Conservation (phyloP, 345 rosid genomes). For the Populus pruinosa region DNA sequence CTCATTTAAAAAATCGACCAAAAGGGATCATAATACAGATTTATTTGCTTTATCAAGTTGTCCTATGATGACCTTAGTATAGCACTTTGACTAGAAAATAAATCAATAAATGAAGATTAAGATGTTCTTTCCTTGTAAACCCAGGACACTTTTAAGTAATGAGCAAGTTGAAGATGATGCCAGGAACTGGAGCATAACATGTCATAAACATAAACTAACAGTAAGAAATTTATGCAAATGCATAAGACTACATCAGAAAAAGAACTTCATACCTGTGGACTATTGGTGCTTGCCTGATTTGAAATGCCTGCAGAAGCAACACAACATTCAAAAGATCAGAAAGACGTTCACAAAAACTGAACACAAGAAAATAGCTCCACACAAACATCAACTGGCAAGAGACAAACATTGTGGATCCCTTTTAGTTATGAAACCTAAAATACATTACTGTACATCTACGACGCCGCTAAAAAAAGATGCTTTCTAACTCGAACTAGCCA, state of each 20-base stretch:
- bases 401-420: background rate
- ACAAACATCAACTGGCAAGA: background rate
- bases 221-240: background rate
- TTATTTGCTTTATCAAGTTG: background rate
- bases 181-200: background rate
- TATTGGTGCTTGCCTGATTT: constrained; percentile 32
- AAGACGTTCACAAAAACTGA: background rate
- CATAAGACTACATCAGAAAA: constrained; percentile 12
- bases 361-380: background rate
- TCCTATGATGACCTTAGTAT: background rate
- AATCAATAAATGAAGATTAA: background rate
- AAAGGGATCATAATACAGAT: background rate
- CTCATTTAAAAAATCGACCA: background rate
- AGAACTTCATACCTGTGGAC: constrained; percentile 41
- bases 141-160: background rate
- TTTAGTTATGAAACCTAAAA: background rate
- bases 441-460: background rate
- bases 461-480: background rate
- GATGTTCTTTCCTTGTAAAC: background rate
- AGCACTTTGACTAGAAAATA: background rate
- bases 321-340: constrained; percentile 5
- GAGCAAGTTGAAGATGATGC: background rate
- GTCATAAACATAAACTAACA: background rate
- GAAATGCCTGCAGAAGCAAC: constrained; percentile 41
- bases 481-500: background rate